These are phyloP conservation scores for Penicillium antarcticum DNA, from an alignment of 495 filamentous ascomycete genomes.

Conservation along the genomic window DNA sequence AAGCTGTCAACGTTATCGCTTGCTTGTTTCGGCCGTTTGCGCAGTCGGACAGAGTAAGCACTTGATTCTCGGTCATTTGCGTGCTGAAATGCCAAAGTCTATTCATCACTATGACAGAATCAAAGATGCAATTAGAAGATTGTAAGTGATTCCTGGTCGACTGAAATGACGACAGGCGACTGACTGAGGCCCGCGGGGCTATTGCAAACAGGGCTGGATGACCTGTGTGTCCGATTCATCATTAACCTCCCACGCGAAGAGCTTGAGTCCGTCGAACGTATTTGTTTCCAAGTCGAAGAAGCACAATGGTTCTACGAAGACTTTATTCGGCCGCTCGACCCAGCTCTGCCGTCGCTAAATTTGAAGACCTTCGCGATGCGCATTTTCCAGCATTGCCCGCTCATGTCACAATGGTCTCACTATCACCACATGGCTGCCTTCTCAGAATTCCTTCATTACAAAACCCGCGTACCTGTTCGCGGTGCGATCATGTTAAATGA, in stretches of 20 bases:
- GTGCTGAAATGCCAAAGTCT: conserved; percentile 44
- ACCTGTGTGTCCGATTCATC: conserved; percentile 92
- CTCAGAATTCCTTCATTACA: conserved; percentile 87
- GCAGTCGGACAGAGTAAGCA: conserved; percentile 5
- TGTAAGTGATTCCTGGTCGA: conserved; percentile 53
- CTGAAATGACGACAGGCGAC: conserved; percentile 1
- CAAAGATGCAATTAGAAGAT: conserved; percentile 83
- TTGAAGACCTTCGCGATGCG: conserved; percentile 78
- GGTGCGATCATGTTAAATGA: conserved; percentile 91
- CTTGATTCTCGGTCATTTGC: neutral
- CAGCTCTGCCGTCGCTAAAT: conserved; percentile 75
- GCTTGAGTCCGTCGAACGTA: conserved; percentile 81
- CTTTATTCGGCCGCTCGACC: conserved; percentile 89
- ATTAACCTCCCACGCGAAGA: conserved; percentile 92
- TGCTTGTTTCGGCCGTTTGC: conserved; percentile 22
- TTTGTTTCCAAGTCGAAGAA: conserved; percentile 98
- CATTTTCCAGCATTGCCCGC: conserved; percentile 90
- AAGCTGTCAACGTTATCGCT: conserved; percentile 26
- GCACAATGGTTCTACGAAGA: conserved; percentile 99
- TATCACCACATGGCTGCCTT: conserved; percentile 78
- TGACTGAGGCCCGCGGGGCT: conserved; percentile 6
- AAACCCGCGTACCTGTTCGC: conserved; percentile 87
- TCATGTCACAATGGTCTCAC: conserved; percentile 74
- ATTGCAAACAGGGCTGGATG: conserved; percentile 73
- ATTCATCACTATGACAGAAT: conserved; percentile 64